A percentile compares a stretch with the other conserved stretches of the same genome.
phyloP scores from a whole-genome alignment of 306 rosid species.

The Fragaria ananassa region DNA sequence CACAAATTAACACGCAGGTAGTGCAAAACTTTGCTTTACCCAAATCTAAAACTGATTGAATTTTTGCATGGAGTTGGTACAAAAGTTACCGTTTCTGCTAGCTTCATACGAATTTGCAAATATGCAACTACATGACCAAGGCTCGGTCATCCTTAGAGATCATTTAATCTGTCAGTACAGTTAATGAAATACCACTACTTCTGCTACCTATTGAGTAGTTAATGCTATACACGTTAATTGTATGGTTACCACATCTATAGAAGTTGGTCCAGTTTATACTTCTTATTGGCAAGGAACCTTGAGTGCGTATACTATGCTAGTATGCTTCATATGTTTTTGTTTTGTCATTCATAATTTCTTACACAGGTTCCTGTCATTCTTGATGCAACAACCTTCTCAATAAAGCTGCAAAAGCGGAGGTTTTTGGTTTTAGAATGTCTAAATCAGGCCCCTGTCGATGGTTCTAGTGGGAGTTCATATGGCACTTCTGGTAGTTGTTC shows the following conservation, averaged over 20 bases:
- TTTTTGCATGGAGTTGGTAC: not conserved
- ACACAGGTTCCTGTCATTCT: constrained; percentile 74
- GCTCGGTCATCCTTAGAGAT: not conserved
- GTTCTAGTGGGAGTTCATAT: constrained; percentile 72
- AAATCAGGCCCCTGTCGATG: constrained; percentile 83
- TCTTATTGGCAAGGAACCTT: not conserved
- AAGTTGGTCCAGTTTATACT: not conserved
- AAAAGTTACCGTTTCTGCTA: not conserved
- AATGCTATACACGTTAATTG: not conserved
- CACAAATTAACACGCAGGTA: constrained; percentile 81
- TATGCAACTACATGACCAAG: not conserved
- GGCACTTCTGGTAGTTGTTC: constrained; percentile 70
- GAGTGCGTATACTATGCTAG: not conserved
- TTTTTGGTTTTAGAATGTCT: constrained; percentile 78
- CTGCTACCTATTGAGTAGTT: not conserved
- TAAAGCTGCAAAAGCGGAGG: constrained; percentile 74
- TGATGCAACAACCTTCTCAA: constrained; percentile 71
- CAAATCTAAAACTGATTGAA: not conserved
- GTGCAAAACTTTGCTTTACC: constrained; percentile 10
- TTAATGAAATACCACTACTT: not conserved
- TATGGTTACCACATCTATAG: not conserved
- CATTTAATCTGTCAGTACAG: not conserved
- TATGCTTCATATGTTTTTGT: not conserved
- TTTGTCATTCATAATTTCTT: constrained; percentile 4
- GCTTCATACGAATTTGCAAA: not conserved